Percentiles rank a stretch among this genome's conserved stretches.
Evolutionary conservation across 2,329 filamentous ascomycete genomes (phyloP).

Genomic region (Cadophora sp.): DNA sequence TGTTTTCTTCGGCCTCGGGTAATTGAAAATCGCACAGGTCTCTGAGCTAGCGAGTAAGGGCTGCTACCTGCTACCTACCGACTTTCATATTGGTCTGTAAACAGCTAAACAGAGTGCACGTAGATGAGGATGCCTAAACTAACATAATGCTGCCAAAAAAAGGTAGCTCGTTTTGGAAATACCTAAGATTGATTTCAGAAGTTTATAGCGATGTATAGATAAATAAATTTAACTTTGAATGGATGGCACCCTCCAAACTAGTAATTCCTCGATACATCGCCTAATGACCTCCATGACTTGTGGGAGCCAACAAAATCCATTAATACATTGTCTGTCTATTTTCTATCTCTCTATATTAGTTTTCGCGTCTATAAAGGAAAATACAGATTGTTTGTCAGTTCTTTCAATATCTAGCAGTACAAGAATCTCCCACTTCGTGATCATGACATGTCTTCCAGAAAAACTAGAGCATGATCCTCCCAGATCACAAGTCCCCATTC

Average conservation of each 20-base stretch:
- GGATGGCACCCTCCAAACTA: no score
- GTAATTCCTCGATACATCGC: no score
- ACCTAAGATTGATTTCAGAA: no score
- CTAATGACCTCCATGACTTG: no score
- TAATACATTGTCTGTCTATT: no score
- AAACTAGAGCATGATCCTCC: background rate
- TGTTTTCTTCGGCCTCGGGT: slow-evolving; percentile 11
- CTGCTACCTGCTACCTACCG: background rate
- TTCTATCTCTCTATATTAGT: no score
- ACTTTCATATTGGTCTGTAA: background rate
- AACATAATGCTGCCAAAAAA: no score
- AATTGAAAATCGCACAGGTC: background rate
- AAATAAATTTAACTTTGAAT: no score
- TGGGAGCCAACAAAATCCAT: no score
- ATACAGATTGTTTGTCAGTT: background rate
- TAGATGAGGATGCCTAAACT: background rate
- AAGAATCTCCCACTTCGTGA: background rate
- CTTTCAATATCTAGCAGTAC: background rate
- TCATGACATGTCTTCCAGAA: background rate
- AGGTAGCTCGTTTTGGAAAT: no score
- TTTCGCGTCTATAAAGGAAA: background rate
- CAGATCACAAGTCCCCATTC: slow-evolving; percentile 2
- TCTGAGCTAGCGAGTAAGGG: background rate
- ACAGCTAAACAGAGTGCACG: background rate
- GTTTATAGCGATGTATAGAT: no score